These are phyloP conservation scores for Brassica rapa DNA, from an alignment of 345 rosid species.

Conservation along the genomic window DNA sequence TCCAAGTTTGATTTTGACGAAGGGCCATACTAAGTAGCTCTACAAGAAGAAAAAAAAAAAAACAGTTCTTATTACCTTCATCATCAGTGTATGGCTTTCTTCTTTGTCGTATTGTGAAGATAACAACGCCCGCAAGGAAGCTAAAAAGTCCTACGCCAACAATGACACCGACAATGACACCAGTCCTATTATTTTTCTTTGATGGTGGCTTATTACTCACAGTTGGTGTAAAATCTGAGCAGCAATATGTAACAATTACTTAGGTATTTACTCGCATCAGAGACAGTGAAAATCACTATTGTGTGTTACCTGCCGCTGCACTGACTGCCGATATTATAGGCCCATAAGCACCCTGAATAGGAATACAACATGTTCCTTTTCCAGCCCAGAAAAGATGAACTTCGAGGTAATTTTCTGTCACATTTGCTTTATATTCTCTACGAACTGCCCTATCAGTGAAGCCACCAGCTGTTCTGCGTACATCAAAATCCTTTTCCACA, in stretches of 20 bases:
- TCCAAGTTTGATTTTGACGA: no score
- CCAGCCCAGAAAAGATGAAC: conserved; percentile 48
- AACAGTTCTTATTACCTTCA: conserved; percentile 48
- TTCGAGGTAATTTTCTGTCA: conserved; percentile 40
- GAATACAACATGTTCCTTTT: conserved; percentile 45
- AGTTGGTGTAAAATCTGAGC: conserved; percentile 66
- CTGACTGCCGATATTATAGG: conserved; percentile 54
- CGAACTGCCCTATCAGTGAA: conserved; percentile 35
- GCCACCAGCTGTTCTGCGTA: conserved; percentile 45
- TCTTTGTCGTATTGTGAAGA: conserved; percentile 41
- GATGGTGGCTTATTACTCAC: conserved; percentile 53
- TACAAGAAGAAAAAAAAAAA: no score
- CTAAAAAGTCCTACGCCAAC: conserved; percentile 35
- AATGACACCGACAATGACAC: conserved; percentile 38
- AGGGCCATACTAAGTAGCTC: no score
- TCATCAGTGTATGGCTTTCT: conserved; percentile 45
- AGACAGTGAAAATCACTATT: background rate
- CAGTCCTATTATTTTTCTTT: conserved; percentile 19
- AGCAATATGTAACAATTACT: background rate
- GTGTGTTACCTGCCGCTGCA: conserved; percentile 58
- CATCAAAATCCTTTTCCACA: conserved; percentile 54
- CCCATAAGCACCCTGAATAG: conserved; percentile 43
- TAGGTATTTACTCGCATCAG: background rate
- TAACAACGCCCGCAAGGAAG: conserved; percentile 39
- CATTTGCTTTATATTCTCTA: conserved; percentile 34